Percentiles rank a stretch among this genome's conserved stretches.
Evolutionary conservation across 192 early-diverging fungal genomes (phyloP).

Genomic region (Chytriomyces sp.): DNA sequence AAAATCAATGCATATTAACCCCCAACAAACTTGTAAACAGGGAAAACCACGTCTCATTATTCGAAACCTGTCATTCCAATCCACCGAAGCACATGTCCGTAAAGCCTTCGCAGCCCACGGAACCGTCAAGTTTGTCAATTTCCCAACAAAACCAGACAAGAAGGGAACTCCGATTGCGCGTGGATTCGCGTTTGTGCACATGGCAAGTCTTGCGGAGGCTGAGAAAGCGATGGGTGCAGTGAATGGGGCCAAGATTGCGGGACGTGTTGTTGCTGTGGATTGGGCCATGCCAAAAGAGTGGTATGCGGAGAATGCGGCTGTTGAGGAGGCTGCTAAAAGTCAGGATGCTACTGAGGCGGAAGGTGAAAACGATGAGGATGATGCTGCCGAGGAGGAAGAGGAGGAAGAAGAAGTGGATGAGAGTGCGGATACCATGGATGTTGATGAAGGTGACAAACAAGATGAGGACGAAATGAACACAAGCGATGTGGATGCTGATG

Average conservation of each 20-base stretch:
- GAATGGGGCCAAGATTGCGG: conserved; percentile 72
- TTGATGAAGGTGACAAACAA: conserved; percentile 17
- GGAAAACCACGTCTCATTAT: conserved; percentile 76
- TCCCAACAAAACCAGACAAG: conserved; percentile 70
- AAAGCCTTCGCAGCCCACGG: conserved; percentile 71
- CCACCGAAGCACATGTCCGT: conserved; percentile 54
- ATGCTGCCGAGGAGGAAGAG: conserved; percentile 38
- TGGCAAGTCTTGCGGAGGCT: conserved; percentile 72
- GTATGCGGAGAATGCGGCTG: conserved; percentile 63
- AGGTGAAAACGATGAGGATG: conserved; percentile 42
- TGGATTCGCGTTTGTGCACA: conserved; percentile 93
- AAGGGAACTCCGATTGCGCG: conserved; percentile 18
- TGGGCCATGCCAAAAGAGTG: conserved; percentile 79
- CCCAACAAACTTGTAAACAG: conserved; percentile 50
- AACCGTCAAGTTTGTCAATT: conserved; percentile 68
- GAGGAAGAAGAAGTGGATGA: conserved; percentile 42
- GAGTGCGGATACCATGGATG: neutral
- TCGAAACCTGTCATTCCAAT: conserved; percentile 83
- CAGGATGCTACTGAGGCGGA: conserved; percentile 50
- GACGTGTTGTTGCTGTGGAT: conserved; percentile 81
- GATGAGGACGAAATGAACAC: conserved; percentile 36
- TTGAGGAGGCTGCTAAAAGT: conserved; percentile 29
- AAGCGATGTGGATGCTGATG: conserved; percentile 44
- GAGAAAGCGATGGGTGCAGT: conserved; percentile 71
- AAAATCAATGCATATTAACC: neutral